Base-by-base conservation (phyloP, 177 flowering plant species). In the Vitis hybrid region DNA sequence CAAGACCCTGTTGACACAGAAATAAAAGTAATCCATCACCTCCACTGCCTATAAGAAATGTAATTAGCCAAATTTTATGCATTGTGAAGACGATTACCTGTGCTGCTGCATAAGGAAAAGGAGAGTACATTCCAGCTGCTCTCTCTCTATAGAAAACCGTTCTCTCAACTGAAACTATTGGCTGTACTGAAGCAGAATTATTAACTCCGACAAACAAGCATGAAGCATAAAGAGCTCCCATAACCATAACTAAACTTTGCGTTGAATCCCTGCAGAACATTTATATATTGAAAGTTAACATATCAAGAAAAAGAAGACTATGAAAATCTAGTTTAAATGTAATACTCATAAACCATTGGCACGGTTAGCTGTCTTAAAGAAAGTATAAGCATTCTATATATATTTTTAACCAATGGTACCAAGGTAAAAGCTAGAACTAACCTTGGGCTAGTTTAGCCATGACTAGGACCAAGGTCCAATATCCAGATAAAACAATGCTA, bases 71-170 rank as follows among this genome's bases (percentile, higher is more conserved):
- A 50, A 22, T 56, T 50, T 45, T 7, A 26, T 18, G 18, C 16
- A 22, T 51, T 11, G 65, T 18, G 7, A 68, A 57, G 22, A 58
- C 16, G 64, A 72, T 62, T 71, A 84, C 98, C 89, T 94, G 98
- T 16, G 99, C 98, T 6, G 74, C 72, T 16, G 97, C 99, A 84
- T 90, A 93, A 18, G 96, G 80, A 39, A 87, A 67, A 3, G 98
- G 79, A 65, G 98, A 83, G 66, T 91, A 95, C 93, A 91, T 88
- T 73, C 96, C 93, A 61, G 95, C 91, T 64, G 98, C 97, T 74
- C 61, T 91, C 78, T 94, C 99, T 70, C 99, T 72, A 71, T 93
- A 95, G 76, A 81, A 95, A n/a, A 95, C 99, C 14, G 94, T 91
- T 66, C 98, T 87, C 82, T 91, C 99, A 70, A 91, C 88, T 31